Evolutionary conservation across 108 stramenopile species (phyloP).

Genomic region (Fistulifera pelliculosa): DNA sequence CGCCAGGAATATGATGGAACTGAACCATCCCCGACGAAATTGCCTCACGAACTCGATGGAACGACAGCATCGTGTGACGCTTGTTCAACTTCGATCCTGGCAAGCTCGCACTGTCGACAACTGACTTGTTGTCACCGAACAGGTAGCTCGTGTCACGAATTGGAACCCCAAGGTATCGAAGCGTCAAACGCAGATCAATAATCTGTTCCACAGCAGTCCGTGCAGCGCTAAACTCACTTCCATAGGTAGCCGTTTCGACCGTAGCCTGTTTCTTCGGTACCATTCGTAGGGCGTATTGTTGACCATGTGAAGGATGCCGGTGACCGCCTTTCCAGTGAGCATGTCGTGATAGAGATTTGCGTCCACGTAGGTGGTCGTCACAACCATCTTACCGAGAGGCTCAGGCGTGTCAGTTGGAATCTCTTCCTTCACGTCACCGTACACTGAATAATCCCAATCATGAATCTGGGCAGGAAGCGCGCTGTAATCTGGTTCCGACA

Average conservation of each 20-base stretch:
- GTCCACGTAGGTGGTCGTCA: conserved; percentile 15
- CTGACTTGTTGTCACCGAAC: conserved; percentile 23
- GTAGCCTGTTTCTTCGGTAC: conserved; percentile 17
- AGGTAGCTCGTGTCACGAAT: conserved; percentile 19
- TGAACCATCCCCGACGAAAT: conserved; percentile 6
- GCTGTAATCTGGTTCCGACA: not conserved
- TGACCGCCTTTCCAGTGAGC: conserved; percentile 13
- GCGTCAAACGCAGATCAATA: conserved; percentile 7
- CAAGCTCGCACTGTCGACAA: not conserved
- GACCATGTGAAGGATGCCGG: conserved; percentile 19
- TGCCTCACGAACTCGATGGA: conserved; percentile 15
- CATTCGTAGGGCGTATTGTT: conserved; percentile 23
- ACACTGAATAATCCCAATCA: conserved; percentile 7
- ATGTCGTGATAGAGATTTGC: conserved; percentile 18
- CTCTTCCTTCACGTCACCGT: conserved; percentile 13
- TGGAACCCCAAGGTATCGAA: conserved; percentile 22
- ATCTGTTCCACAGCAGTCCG: conserved; percentile 18
- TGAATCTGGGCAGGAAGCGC: not conserved
- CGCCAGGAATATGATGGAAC: conserved; percentile 1
- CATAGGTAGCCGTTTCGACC: conserved; percentile 23
- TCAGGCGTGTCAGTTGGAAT: conserved; percentile 7
- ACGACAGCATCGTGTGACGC: conserved; percentile 13
- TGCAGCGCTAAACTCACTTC: conserved; percentile 15
- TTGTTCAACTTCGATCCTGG: conserved; percentile 12
- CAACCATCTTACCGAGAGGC: conserved; percentile 18